A percentile compares a stretch with the other conserved stretches of the same genome.
phyloP scores from a whole-genome alignment of 495 filamentous ascomycete species.

The Bacidia rubella region DNA sequence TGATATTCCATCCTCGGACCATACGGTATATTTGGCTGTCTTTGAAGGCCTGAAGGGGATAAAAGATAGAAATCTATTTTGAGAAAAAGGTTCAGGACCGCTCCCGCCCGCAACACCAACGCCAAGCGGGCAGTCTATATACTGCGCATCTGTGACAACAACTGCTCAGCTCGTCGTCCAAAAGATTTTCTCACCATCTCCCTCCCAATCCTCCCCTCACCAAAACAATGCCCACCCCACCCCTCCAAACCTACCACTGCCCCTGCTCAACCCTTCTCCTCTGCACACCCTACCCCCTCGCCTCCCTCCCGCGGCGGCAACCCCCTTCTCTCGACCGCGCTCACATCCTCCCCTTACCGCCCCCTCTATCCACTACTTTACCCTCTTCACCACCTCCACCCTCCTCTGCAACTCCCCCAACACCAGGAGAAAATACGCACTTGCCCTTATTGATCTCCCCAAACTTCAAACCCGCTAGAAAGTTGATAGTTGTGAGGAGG shows the following conservation, averaged over 20 bases:
- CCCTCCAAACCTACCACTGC: constrained; percentile 58
- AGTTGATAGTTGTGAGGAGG: constrained; percentile 40
- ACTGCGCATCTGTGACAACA: too few relatives aligned
- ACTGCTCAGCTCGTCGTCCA: too few relatives aligned
- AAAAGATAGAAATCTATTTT: too few relatives aligned
- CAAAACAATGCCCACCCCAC: constrained; percentile 16
- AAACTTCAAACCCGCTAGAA: constrained; percentile 24
- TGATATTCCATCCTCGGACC: too few relatives aligned
- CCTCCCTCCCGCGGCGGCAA: constrained; percentile 39
- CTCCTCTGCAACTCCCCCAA: constrained; percentile 1
- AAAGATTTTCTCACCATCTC: neutral
- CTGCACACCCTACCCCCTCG: constrained; percentile 44
- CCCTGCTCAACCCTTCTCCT: constrained; percentile 60
- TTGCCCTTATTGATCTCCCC: constrained; percentile 8
- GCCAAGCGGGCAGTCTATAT: too few relatives aligned
- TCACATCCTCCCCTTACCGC: constrained; percentile 29
- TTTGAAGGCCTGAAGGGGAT: too few relatives aligned
- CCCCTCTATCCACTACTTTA: constrained; percentile 9
- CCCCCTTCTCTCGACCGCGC: constrained; percentile 30
- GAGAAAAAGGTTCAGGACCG: too few relatives aligned
- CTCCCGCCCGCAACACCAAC: too few relatives aligned
- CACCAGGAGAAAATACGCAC: constrained; percentile 2
- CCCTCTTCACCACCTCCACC: constrained; percentile 6
- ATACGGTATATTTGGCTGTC: too few relatives aligned
- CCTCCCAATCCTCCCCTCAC: neutral